Base-by-base conservation (phyloP, 768 basidiomycete genomes). In the Termitomyces sp. region DNA sequence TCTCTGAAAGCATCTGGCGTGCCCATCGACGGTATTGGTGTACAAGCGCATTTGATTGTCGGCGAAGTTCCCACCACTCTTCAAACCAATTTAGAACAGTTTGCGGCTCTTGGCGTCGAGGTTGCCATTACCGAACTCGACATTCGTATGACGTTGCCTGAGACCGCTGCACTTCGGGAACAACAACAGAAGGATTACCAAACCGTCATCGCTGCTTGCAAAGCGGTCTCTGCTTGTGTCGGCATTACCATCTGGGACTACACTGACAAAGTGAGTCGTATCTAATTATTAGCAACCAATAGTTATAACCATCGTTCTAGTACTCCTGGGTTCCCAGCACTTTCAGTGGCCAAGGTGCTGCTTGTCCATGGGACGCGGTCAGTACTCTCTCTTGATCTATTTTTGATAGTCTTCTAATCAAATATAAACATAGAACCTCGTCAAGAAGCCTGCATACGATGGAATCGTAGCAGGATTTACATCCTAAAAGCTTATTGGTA, bases 101-200 rank as follows among this genome's bases (percentile, higher is more conserved):
- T 89, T 68, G 79, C 83, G 13, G 79, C 79, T 15, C 80, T 88
- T 32, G 86, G 88, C 6, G 74, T 89, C 39, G 87, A 89, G 66
- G 83, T 88, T 35, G 86, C 86, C 20, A 81, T 88, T 65, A 89
- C 87, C 2, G 88, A 88, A 68, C 78, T 89, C 52, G 87, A 89
- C 67, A 86, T 84, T 68, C 79, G 86, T 52, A 85, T 87, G 77
- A 78, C 77, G 12, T 71, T 83, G 18, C 86, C 85, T 18, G 78
- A 75, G 24, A 84, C 84, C 2, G 66, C 70, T 12, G 80, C 80
- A 2, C 74, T 81, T 40, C 74, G 83, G 40, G 75, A 72, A 40
- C 84, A 87, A 67, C 85, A 88, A 67, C 75, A 80, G 67, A 75
- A 73, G 57, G 86, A 89, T 68, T 89, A 86, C 64, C 72, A 79